Conservation (phyloP, 805 yeast genomes). For the Metschnikowia gelsemii region DNA sequence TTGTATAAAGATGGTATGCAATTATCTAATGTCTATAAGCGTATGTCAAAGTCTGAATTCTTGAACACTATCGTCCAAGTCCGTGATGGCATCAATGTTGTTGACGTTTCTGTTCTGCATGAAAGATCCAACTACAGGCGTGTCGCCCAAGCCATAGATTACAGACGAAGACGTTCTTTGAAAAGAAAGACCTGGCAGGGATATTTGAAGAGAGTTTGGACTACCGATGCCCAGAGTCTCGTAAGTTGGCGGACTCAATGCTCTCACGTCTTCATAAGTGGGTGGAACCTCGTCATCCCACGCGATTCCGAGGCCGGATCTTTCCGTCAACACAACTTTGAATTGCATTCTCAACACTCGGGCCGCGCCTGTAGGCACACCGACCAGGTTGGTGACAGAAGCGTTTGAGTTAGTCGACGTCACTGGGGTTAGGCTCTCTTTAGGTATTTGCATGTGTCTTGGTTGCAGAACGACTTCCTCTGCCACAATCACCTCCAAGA, state of each 20-base stretch:
- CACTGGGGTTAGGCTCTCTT: slow-evolving; percentile 27
- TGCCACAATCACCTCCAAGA: slow-evolving; percentile 90
- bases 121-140: slow-evolving; percentile 35
- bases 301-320: slow-evolving; percentile 93
- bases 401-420: slow-evolving; percentile 23
- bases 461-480: slow-evolving; percentile 66
- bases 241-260: slow-evolving; percentile 86
- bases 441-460: slow-evolving; percentile 5
- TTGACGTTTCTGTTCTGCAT: slow-evolving; percentile 13
- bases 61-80: slow-evolving; percentile 34
- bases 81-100: slow-evolving; percentile 31
- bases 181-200: slow-evolving; percentile 12
- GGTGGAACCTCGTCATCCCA: slow-evolving; percentile 99
- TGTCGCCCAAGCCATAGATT: slow-evolving; percentile 44
- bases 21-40: background rate
- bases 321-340: slow-evolving; percentile 74
- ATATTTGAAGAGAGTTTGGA: slow-evolving; percentile 40
- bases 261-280: slow-evolving; percentile 78
- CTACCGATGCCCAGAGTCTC: slow-evolving; percentile 29
- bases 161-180: slow-evolving; percentile 33
- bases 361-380: slow-evolving; percentile 92
- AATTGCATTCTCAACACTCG: slow-evolving; percentile 94
- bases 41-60: slow-evolving; percentile 28
- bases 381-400: slow-evolving; percentile 32
- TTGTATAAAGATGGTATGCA: too few species aligned